Evolutionary conservation across 176 grass and related monocot species (phyloP), one percentile per base, ranked within the genome.

Genomic region (Cenchrus fungigraminus): DNA sequence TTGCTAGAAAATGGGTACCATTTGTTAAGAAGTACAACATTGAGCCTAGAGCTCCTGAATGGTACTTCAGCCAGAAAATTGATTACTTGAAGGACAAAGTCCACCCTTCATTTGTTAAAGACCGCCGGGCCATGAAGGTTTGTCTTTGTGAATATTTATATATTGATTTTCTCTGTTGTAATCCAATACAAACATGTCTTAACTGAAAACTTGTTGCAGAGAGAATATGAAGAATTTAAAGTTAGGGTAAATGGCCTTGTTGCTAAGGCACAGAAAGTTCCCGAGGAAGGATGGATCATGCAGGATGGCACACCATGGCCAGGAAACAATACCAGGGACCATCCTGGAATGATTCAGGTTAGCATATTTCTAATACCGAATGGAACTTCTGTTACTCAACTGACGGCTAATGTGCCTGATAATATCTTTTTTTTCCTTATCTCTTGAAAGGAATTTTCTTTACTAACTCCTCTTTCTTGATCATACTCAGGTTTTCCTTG

Each of bases 271-370:
- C 86, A 96, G 74, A 99, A 99, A 82, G 88, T 99, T 85, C 97
- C 97, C 0, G 93, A 95, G 79, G 97, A 99, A 83, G 97, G 97
- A 76, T 99, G 97, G 97, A 99, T 99, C 56, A 99, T 99, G 97
- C 97, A 99, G 85, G 97, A 99, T 91, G 97, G 93, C 43, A 99
- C 97, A 71, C 97, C 97, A 40, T 99, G 97, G 93, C 97, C 97
- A 72, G 97, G 97, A 87, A 99, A 99, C 85, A 99, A 99, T 84
- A 99, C 94, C 53, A 99, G 97, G 84, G 97, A 99, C 88, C 97
- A 99, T 86, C 97, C 97, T 89, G 97, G 97, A 87, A 99, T 99
- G 97, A 99, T 99, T 82, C 97, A 99, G 97, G 97, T 99, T 69
- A 75, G 52, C 55, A 31, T 70, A 79, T 85, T 66, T 69, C 77